Evolutionary conservation across 108 stramenopile genomes (phyloP), one percentile per base, ranked within the genome.

Genomic region (Aurantiochytrium sp.): DNA sequence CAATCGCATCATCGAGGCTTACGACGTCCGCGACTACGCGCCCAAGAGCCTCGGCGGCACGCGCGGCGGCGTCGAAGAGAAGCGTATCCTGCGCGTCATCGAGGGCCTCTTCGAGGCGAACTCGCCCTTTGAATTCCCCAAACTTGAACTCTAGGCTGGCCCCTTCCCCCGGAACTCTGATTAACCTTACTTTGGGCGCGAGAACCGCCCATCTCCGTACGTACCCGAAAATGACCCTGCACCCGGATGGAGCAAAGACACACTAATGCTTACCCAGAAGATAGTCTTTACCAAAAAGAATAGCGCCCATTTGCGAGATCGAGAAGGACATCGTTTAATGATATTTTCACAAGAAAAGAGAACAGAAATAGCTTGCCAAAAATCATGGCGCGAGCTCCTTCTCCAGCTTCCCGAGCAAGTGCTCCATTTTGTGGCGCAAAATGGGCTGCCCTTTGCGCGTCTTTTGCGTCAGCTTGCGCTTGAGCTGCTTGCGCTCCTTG

Each of bases 401-500:
- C 24, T 81, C 73, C 10, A 81, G 39, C 24, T 81, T 81, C 19
- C 45, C 32, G 2, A 81, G 73, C 39, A 81, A 48, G 24, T 81
- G 45, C 6, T 81, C 73, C 42, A 81, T 81, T n/a, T 81, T 81
- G 73, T 81, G 73, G 10, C 45, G 39, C 42, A 81, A 30, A 42
- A 81, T 48, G 73, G 73, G 73, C 45, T 81, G 73, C 1, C 73
- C 73, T 42, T 48, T 41, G 45, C 42, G 73, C 42, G 73, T 81
- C 12, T 48, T 41, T 0, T 2, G 42, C 10, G 42, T 21, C 21
- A 81, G 73, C 24, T 81, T 81, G 39, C 45, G 39, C 45, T 81
- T 81, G 2, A 41, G 45, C 39, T 41, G 45, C 3, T 81, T 81
- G 73, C 73, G 73, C 3, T 81, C 73, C 24, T 81, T 41, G 42